phyloP scores from a whole-genome alignment of 345 rosid species.

The Syzygium aqueum region DNA sequence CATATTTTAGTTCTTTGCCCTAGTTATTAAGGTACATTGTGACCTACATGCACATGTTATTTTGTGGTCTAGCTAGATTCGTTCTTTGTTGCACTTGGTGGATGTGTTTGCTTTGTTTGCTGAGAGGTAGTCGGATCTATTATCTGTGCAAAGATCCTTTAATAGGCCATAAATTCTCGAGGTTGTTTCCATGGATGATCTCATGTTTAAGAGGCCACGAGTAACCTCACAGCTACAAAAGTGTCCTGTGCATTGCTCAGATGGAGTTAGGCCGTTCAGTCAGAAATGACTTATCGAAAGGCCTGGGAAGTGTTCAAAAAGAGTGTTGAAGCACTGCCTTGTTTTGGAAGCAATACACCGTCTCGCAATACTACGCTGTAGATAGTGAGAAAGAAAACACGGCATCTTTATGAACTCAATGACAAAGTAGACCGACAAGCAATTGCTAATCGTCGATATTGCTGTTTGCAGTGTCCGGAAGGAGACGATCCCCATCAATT shows the following conservation, averaged over 20 bases:
- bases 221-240: background rate
- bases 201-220: background rate
- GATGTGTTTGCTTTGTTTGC: background rate
- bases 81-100: background rate
- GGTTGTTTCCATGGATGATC: background rate
- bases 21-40: background rate
- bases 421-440: background rate
- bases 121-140: background rate
- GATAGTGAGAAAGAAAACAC: background rate
- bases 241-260: background rate
- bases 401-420: background rate
- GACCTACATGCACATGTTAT: background rate
- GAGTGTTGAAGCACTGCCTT: background rate
- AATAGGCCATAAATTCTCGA: background rate
- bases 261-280: background rate
- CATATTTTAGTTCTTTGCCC: background rate
- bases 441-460: background rate
- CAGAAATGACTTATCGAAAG: background rate
- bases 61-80: background rate
- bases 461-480: conserved; percentile 36
- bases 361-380: background rate
- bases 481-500: conserved; percentile 62
- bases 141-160: background rate
- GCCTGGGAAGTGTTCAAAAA: background rate
- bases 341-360: background rate